Percentiles rank a stretch among this genome's conserved stretches.
Conservation (phyloP, 352 stramenopile genomes). For the Phytophthora meadii region DNA sequence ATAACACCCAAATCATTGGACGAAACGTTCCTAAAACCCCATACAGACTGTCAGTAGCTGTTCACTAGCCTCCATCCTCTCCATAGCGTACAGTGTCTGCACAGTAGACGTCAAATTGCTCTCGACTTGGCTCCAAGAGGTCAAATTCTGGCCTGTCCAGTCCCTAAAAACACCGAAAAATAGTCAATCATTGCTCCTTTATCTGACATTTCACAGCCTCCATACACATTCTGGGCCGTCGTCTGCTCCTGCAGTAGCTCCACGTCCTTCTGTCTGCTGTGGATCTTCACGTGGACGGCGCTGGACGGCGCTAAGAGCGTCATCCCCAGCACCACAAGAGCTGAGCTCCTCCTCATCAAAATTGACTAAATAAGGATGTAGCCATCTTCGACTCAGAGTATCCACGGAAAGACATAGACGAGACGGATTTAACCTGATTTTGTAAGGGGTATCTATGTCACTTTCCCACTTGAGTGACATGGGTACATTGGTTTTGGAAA, state of each 20-base stretch:
- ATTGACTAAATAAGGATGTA: constrained; percentile 15
- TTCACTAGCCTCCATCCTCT: neutral
- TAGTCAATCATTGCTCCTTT: no score
- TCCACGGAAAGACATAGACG: no score
- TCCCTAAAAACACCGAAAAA: constrained; percentile 10
- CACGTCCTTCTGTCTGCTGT: neutral
- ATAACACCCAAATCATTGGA: constrained; percentile 22
- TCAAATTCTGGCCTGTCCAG: constrained; percentile 12
- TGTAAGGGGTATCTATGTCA: constrained; percentile 10
- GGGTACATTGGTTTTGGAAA: neutral
- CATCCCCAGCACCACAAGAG: neutral
- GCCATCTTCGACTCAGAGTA: neutral
- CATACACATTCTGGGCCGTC: constrained; percentile 11
- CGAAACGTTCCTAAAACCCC: constrained; percentile 30
- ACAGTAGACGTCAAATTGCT: constrained; percentile 20
- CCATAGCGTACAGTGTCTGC: constrained; percentile 26
- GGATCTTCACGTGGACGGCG: constrained; percentile 17
- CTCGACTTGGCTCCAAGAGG: constrained; percentile 33
- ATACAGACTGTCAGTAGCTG: neutral
- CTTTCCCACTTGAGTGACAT: constrained; percentile 11
- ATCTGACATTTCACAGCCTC: neutral
- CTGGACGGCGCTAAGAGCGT: neutral
- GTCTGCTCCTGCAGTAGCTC: neutral
- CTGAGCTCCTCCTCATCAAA: constrained; percentile 6
- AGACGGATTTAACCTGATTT: neutral